Percentiles rank a stretch among this genome's conserved stretches.
Evolutionary conservation across 768 basidiomycete species (phyloP).

Genomic region (Daedaleopsis nitida): DNA sequence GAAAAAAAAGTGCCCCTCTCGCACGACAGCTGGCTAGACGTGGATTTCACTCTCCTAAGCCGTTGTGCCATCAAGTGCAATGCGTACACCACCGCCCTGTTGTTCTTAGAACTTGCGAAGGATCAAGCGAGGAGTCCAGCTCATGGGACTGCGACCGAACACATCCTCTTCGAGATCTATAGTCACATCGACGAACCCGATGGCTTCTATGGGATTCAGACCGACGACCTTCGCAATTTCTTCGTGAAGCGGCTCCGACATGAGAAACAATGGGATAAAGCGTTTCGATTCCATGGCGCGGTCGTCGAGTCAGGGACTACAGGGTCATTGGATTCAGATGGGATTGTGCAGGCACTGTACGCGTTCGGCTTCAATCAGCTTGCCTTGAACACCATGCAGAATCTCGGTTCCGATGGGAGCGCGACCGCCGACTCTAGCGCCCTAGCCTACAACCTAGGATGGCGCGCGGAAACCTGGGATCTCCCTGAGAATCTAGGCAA

Average conservation of each 20-base stretch:
- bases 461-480: constrained; percentile 97
- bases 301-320: constrained; percentile 63
- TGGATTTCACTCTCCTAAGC: constrained; percentile 75
- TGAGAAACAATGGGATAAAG: constrained; percentile 90
- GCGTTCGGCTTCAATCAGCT: constrained; percentile 88
- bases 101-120: constrained; percentile 87
- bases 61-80: constrained; percentile 75
- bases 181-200: constrained; percentile 96
- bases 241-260: constrained; percentile 88
- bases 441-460: constrained; percentile 75
- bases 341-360: constrained; percentile 80
- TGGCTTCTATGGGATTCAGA: constrained; percentile 93
- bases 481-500: constrained; percentile 63
- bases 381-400: constrained; percentile 60
- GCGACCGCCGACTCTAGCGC: constrained; percentile 29
- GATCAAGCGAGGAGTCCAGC: constrained; percentile 32
- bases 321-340: constrained; percentile 50
- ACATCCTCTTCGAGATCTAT: constrained; percentile 90
- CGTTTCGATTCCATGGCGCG: constrained; percentile 89
- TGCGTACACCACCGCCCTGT: constrained; percentile 85
- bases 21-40: constrained; percentile 78
- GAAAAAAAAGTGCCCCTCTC: constrained; percentile 43
- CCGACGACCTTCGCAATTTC: constrained; percentile 74
- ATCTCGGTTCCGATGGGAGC: neutral
- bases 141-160: constrained; percentile 48